These are phyloP conservation scores for Cerrena zonata DNA, from an alignment of 1,284 basidiomycete genomes.

Conservation along the genomic window DNA sequence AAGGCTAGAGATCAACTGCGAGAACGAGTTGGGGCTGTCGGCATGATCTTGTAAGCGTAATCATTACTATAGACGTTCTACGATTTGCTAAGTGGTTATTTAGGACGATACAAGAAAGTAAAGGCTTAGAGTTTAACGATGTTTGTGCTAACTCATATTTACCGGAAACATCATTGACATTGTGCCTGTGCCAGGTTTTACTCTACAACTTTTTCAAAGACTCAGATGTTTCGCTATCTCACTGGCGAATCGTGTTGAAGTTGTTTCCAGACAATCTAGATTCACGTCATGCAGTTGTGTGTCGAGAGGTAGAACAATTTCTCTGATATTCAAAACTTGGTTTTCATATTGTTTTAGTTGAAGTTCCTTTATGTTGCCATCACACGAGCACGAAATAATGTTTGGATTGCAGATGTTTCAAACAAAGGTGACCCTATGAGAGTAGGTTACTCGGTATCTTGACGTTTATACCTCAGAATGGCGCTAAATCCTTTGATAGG, in stretches of 20 bases:
- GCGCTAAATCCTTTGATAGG: slow-evolving; percentile 31
- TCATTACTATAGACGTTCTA: neutral
- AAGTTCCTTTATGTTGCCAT: slow-evolving; percentile 68
- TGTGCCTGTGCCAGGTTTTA: slow-evolving; percentile 44
- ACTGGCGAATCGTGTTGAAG: slow-evolving; percentile 61
- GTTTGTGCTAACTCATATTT: slow-evolving; percentile 29
- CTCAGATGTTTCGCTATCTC: slow-evolving; percentile 41
- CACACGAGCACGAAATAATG: slow-evolving; percentile 59
- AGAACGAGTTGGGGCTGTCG: slow-evolving; percentile 52
- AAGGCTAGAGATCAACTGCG: slow-evolving; percentile 43
- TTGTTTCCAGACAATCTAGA: slow-evolving; percentile 44
- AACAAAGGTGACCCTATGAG: slow-evolving; percentile 52
- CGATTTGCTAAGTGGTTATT: neutral
- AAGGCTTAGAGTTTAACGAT: slow-evolving; percentile 71
- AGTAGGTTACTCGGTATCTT: slow-evolving; percentile 32
- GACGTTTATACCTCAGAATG: neutral
- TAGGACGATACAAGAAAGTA: slow-evolving; percentile 70
- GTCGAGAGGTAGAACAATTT: slow-evolving; percentile 43
- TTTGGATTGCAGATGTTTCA: slow-evolving; percentile 64
- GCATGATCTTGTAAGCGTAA: slow-evolving; percentile 50
- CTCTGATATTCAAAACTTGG: neutral
- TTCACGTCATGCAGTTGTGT: slow-evolving; percentile 50
- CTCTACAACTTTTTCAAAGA: slow-evolving; percentile 70
- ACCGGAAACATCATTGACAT: neutral
- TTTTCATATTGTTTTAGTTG: slow-evolving; percentile 34